These are phyloP conservation scores for Daldinia concentrica DNA, from an alignment of 495 filamentous ascomycete species.

Conservation along the genomic window DNA sequence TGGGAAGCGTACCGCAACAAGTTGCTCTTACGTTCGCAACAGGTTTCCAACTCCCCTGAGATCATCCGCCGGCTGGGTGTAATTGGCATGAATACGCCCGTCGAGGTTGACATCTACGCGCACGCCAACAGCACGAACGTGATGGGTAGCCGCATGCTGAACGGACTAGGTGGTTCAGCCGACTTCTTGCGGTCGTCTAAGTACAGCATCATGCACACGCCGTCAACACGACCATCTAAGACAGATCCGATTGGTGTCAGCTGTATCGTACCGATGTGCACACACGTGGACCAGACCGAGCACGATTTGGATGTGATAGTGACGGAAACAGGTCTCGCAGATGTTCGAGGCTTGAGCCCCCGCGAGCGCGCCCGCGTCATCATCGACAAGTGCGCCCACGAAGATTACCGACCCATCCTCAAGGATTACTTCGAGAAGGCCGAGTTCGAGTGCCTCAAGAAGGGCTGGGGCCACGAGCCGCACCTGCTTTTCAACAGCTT, in stretches of 20 bases:
- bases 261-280: conserved; percentile 93
- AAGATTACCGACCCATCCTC: conserved; percentile 84
- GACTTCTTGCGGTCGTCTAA: conserved; percentile 87
- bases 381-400: conserved; percentile 88
- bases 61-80: conserved; percentile 89
- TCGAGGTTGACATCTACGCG: conserved; percentile 94
- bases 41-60: conserved; percentile 92
- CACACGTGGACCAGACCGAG: conserved; percentile 92
- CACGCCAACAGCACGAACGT: conserved; percentile 93
- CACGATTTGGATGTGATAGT: conserved; percentile 89
- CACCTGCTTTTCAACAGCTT: conserved; percentile 85
- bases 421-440: conserved; percentile 86
- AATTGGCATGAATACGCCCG: conserved; percentile 96
- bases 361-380: conserved; percentile 85
- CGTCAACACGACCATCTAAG: conserved; percentile 80
- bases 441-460: conserved; percentile 85
- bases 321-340: conserved; percentile 86
- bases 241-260: conserved; percentile 82
- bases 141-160: conserved; percentile 91
- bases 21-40: conserved; percentile 86
- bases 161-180: conserved; percentile 87
- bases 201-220: conserved; percentile 95
- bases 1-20: conserved; percentile 84
- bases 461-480: conserved; percentile 91
- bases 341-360: conserved; percentile 83